phyloP scores from a whole-genome alignment of 495 filamentous ascomycete genomes.

The Aspergillus conjunctus region DNA sequence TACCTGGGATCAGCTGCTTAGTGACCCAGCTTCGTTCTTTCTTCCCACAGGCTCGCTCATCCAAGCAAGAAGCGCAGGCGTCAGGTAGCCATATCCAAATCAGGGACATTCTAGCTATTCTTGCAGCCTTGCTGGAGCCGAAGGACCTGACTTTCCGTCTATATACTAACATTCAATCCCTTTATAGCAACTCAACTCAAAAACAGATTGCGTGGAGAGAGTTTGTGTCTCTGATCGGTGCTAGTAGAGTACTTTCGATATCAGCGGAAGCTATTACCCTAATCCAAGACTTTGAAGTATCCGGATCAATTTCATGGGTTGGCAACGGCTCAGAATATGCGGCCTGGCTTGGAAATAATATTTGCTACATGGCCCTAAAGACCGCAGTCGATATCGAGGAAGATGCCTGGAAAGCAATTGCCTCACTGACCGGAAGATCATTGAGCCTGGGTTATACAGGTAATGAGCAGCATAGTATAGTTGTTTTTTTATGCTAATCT shows the following conservation, averaged over 20 bases:
- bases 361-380: conserved; percentile 54
- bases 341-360: conserved; percentile 75
- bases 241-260: conserved; percentile 69
- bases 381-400: conserved; percentile 38
- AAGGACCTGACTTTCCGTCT: conserved; percentile 56
- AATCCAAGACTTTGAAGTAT: conserved; percentile 33
- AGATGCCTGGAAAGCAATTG: conserved; percentile 53
- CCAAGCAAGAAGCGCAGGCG: conserved; percentile 31
- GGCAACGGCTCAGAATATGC: conserved; percentile 65
- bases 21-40: conserved; percentile 61
- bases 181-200: conserved; percentile 35
- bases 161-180: conserved; percentile 47
- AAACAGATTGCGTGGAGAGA: conserved; percentile 67
- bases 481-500: conserved; percentile 25
- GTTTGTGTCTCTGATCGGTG: conserved; percentile 62
- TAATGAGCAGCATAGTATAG: conserved; percentile 36
- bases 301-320: conserved; percentile 58
- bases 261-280: conserved; percentile 75
- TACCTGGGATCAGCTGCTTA: conserved; percentile 72
- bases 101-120: conserved; percentile 45
- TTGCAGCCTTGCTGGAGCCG: conserved; percentile 58
- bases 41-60: conserved; percentile 37
- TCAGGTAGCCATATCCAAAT: conserved; percentile 34
- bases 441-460: conserved; percentile 75
- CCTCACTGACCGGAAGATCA: conserved; percentile 63